Base-by-base conservation (phyloP, 2,329 filamentous ascomycete genomes). In the Ophidiomyces ophidiicola region DNA sequence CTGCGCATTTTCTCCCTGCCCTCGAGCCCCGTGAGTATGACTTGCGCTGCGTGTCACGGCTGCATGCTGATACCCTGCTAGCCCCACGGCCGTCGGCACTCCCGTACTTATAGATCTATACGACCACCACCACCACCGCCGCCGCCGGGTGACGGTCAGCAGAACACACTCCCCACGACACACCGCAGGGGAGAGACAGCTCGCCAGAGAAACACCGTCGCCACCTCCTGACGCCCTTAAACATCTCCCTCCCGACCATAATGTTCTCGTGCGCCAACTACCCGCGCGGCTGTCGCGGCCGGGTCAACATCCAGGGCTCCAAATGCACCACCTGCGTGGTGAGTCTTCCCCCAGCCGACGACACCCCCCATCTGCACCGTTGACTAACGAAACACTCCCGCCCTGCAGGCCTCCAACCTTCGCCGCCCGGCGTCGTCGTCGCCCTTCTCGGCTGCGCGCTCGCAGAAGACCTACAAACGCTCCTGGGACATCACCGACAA, bases 181-280 rank as follows among this genome's bases (percentile, higher is more conserved):
- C n/a, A n/a, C n/a, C n/a, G n/a, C n/a, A n/a, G n/a, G n/a, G n/a
- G n/a, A n/a, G n/a, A n/a, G n/a, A n/a, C n/a, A n/a, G n/a, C n/a
- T n/a, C n/a, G n/a, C n/a, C n/a, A n/a, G n/a, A n/a, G n/a, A n/a
- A n/a, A n/a, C n/a, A n/a, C n/a, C n/a, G n/a, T n/a, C n/a, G n/a
- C n/a, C n/a, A n/a, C n/a, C n/a, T n/a, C n/a, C n/a, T n/a, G n/a
- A n/a, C n/a, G n/a, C n/a, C n/a, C n/a, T n/a, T n/a, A n/a, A n/a
- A n/a, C n/a, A n/a, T 36, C 6, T 36, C 19, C 15, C n/a, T 20
- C 6, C 35, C 31, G 15, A 15, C 28, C 19, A 56, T 30, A 39
- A 67, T 67, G 64, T 67, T 59, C 54, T 67, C 64, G 20, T 67
- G 64, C 54, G 57, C 57, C 42, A 67, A 67, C 47, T 64, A 66